Evolutionary conservation across 2,329 filamentous ascomycete species (phyloP).

Genomic region (Diaporthe australafricana): DNA sequence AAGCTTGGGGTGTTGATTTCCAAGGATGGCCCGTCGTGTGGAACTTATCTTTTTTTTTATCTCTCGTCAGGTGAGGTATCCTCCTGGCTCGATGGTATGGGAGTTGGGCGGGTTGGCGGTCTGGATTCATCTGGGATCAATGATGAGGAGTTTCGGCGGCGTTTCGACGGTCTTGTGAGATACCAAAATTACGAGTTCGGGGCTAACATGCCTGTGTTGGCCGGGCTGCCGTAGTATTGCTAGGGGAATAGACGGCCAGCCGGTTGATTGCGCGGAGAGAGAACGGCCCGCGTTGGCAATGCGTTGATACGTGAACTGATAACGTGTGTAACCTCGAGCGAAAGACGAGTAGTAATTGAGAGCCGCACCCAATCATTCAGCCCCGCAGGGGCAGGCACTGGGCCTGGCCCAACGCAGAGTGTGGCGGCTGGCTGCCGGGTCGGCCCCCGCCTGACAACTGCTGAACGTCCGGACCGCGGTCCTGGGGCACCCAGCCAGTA

Average conservation of each 20-base stretch:
- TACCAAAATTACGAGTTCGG: slow-evolving; percentile 21
- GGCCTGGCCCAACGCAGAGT: background rate
- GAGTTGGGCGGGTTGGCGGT: slow-evolving; percentile 8
- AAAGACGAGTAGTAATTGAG: background rate
- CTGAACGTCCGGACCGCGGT: background rate
- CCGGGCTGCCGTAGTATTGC: background rate
- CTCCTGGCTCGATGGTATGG: background rate
- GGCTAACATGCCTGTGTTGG: background rate
- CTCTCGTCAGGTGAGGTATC: background rate
- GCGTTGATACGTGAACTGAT: no score
- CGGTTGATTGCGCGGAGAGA: background rate
- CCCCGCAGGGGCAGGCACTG: background rate
- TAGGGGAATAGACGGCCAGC: background rate
- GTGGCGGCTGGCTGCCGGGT: background rate
- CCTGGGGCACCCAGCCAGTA: background rate
- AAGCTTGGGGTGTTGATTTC: background rate
- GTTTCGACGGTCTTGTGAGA: slow-evolving; percentile 20
- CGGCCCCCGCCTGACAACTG: background rate
- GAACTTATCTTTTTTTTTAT: background rate
- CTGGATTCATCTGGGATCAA: slow-evolving; percentile 12
- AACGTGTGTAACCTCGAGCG: no score
- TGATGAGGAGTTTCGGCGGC: slow-evolving; percentile 15
- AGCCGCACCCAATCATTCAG: background rate
- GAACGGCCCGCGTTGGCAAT: background rate
- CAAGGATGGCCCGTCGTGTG: background rate